Evolutionary conservation across 2,329 filamentous ascomycete genomes (phyloP).

Genomic region (Hypoxylon sp.): DNA sequence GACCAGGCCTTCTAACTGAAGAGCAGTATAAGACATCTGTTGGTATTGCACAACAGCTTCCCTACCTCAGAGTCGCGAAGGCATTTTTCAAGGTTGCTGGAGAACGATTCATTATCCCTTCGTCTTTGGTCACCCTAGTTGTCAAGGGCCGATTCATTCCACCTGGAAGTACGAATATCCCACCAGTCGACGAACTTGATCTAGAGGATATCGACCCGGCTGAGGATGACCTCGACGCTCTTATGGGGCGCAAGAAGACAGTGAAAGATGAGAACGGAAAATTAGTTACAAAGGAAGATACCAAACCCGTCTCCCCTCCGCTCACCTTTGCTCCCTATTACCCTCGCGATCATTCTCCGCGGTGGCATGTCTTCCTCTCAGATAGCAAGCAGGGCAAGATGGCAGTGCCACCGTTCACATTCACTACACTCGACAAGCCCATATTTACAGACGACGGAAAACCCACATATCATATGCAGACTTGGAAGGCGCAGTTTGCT

Average conservation of each 20-base stretch:
- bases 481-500: slow-evolving; percentile 96
- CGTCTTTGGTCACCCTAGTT: slow-evolving; percentile 92
- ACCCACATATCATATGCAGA: slow-evolving; percentile 95
- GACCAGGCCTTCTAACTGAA: slow-evolving; percentile 78
- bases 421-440: slow-evolving; percentile 90
- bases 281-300: slow-evolving; percentile 68
- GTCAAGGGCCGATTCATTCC: slow-evolving; percentile 96
- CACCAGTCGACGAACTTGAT: slow-evolving; percentile 81
- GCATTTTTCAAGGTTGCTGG: slow-evolving; percentile 99
- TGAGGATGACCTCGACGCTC: slow-evolving; percentile 90
- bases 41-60: slow-evolving; percentile 85
- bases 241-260: slow-evolving; percentile 81
- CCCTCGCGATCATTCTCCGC: slow-evolving; percentile 87
- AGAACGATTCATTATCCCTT: slow-evolving; percentile 92
- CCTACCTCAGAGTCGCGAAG: slow-evolving; percentile 86
- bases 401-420: slow-evolving; percentile 96
- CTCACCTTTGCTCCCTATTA: slow-evolving; percentile 94
- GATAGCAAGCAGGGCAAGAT: slow-evolving; percentile 96
- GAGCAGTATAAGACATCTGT: slow-evolving; percentile 83
- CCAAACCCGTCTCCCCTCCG: slow-evolving; percentile 80
- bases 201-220: slow-evolving; percentile 93
- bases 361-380: slow-evolving; percentile 95
- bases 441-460: slow-evolving; percentile 84
- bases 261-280: slow-evolving; percentile 74
- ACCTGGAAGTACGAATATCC: slow-evolving; percentile 82